Evolutionary conservation across 352 stramenopile genomes (phyloP), one percentile per base, ranked within the genome.

Genomic region (Globisporangium polare): DNA sequence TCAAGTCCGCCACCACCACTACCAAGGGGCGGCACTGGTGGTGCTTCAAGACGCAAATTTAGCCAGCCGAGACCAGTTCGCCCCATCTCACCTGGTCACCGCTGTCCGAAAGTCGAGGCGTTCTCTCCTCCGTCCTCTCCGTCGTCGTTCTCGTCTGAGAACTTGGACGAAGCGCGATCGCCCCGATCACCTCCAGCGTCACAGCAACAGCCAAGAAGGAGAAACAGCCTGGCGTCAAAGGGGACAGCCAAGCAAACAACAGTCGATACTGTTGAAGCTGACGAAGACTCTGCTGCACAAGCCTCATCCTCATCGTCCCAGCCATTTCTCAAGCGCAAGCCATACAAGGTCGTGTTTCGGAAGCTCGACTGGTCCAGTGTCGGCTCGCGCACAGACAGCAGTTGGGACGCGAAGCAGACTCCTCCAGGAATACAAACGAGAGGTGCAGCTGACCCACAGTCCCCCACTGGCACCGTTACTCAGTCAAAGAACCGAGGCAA

Each of bases 271-370:
- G 20, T 5, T 55, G 5, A n/a, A 41, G 29, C 33, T 7, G 15
- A 13, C 2, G 39, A 6, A 22, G 24, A n/a, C 4, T 4, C 12
- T 12, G 47, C 26, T 20, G 10, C n/a, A n/a, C n/a, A n/a, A n/a
- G n/a, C n/a, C n/a, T n/a, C n/a, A n/a, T n/a, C n/a, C n/a, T n/a
- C n/a, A 50, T 45, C 58, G 17, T 10, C 41, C 27, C 47, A 65
- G 12, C 56, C 63, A 8, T 90, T 90, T 56, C 68, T 90, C 35
- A 86, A 81, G 59, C 76, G 78, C n/a, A 90, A 90, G 47, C 80
- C 74, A 17, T 83, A 83, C 67, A 83, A 87, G 59, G 71, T 88
- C 22, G 78, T 90, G 6, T 88, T 90, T 41, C 66, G 73, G 42
- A 83, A 83, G 41, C 55, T 88, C 5, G 73, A 90, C 51, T 90